Base-by-base conservation (phyloP, 75 land plant species). In the Pinus taeda region DNA sequence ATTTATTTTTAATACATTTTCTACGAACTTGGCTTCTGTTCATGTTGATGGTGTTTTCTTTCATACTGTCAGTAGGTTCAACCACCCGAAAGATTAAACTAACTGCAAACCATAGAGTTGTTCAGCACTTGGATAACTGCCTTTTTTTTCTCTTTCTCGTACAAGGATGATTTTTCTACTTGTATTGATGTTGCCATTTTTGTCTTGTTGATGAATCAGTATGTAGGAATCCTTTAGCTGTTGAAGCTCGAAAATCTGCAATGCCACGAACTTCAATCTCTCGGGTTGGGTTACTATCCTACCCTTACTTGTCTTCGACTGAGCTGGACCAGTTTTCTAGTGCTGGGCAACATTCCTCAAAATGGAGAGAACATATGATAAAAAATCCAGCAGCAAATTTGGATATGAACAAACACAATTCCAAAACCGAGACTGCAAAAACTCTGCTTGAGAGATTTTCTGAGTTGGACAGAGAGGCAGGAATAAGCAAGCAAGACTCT, bases 391-490 rank as follows among this genome's bases (percentile, higher is more conserved):
- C 64, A 65, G 39, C 74, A 72, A 63, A 15, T 60, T 65, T 59
- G 33, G 7, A 78, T 18, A 30, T 75, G 74, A 1, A 57, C 74
- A 17, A 57, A 60, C 59, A 39, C 42, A 69, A 69, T 69, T 69
- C 72, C 53, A 69, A 42, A 69, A 39, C 24, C 11, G 72, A 69
- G 53, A n/a, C 72, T 69, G 64, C 81, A 39, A 78, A 82, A 39
- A 74, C 76, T 20, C 77, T 88, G 71, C 49, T 75, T 21, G 84
- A 90, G 30, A 91, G 83, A 61, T 79, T 85, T 20, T 85, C 84
- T 22, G 74, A 75, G 61, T 66, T 79, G 74, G 83, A 79, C 70
- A 67, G 20, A 67, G 81, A 81, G 62, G 70, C 84, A 67, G 83
- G 78, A 59, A 20, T 59, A 61, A 78, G 75, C 74, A 57, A 42